Percentiles rank a stretch among this genome's conserved stretches.
Evolutionary conservation across 75 land plant genomes (phyloP).

Genomic region (Pinus albicaulis): DNA sequence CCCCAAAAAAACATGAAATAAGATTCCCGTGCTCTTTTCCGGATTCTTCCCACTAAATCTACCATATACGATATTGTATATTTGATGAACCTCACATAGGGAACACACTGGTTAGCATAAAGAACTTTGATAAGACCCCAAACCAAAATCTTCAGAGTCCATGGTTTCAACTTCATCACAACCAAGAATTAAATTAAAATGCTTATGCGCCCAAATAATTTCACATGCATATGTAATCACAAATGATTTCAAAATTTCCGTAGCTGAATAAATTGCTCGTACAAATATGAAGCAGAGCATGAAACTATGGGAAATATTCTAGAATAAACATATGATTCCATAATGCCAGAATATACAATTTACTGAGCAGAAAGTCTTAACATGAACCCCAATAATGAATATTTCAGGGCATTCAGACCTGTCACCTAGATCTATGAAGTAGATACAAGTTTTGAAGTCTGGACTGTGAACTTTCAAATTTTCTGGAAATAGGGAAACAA

Average conservation of each 20-base stretch:
- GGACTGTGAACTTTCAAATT: neutral
- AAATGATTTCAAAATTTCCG: neutral
- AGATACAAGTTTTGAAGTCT: neutral
- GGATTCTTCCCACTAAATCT: neutral
- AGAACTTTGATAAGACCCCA: neutral
- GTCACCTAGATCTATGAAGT: neutral
- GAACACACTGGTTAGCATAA: neutral
- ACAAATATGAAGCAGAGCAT: too few relatives aligned
- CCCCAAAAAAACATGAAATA: neutral
- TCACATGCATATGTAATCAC: neutral
- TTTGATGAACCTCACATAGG: too few relatives aligned
- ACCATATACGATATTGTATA: too few relatives aligned
- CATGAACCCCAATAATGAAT: neutral
- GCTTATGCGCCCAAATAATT: neutral
- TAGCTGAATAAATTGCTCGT: too few relatives aligned
- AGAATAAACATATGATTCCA: too few relatives aligned
- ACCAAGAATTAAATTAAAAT: neutral
- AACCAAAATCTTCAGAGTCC: too few relatives aligned
- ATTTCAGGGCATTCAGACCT: neutral
- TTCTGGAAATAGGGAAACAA: neutral
- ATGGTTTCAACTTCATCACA: neutral
- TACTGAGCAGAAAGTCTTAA: neutral
- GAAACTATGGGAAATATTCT: too few relatives aligned
- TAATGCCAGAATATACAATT: neutral
- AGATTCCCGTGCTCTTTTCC: neutral